Evolutionary conservation across 129 eudicot genomes (phyloP), one percentile per base, ranked within the genome.

Genomic region (Centaurea solstitialis): DNA sequence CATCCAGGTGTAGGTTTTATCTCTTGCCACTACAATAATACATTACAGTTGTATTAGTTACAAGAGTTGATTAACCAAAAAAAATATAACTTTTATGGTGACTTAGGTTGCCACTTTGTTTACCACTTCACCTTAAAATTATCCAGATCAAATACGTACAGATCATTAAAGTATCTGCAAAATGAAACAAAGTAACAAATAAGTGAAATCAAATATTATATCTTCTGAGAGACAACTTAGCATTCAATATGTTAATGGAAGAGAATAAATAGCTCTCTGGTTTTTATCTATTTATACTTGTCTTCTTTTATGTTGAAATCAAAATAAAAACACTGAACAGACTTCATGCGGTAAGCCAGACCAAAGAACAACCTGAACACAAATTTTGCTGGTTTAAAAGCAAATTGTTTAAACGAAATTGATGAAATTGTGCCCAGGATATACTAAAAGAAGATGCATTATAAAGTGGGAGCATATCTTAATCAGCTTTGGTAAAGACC

Each of bases 121-220:
- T 66, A 57, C 81, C 86, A 69, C 50, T 82, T 82, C 70, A 93
- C 97, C 97, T 92, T 94, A 80, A 83, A 94, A 79, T 89, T 91
- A 80, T 94, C 99, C 77, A 94, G 88, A 87, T 94, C 99, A 80
- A 94, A 94, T 70, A 92, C 88, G 59, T 92, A 87, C 86, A 94
- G 72, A 86, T 94, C 99, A 78, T 90, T 94, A 65, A 73, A 88
- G 82, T 94, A 94, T 87, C 99, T 92, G 90, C 87, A 90, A 13
- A 41, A 76, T 67, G 62, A 70, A 69, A 76, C 74, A 30, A 76
- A 22, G n/a, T 67, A 68, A 21, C 38, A 81, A 37, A 72, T 72
- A 80, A 62, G 17, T 20, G 30, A 65, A 57, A 76, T 57, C 77
- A 69, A 11, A 82, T n/a, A 26, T 8, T 18, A 70, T 59, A 12